Conservation (phyloP, 495 filamentous ascomycete genomes). For the Neurospora sp. region DNA sequence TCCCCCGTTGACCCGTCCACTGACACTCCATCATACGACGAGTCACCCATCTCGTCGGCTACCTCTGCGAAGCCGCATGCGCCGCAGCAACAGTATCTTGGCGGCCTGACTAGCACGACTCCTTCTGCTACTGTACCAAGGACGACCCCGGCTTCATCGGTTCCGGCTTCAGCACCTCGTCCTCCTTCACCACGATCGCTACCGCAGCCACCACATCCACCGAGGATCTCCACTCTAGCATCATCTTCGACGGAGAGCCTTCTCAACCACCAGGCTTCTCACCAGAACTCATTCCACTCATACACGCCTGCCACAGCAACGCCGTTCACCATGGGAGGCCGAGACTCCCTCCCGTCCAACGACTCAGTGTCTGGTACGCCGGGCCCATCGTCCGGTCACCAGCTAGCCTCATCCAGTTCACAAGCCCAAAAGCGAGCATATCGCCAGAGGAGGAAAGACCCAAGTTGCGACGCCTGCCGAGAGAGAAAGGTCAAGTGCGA, state of each 20-base stretch:
- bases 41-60: slow-evolving; percentile 44
- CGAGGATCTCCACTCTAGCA: not conserved
- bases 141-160: slow-evolving; percentile 24
- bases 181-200: slow-evolving; percentile 30
- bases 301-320: slow-evolving; percentile 36
- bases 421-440: slow-evolving; percentile 85
- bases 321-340: slow-evolving; percentile 34
- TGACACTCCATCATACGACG: slow-evolving; percentile 37
- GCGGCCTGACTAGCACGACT: slow-evolving; percentile 34
- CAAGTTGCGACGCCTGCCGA: slow-evolving; percentile 93
- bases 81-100: slow-evolving; percentile 32
- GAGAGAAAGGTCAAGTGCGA: slow-evolving; percentile 99
- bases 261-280: slow-evolving; percentile 18
- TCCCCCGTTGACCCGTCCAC: slow-evolving; percentile 41
- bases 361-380: slow-evolving; percentile 43
- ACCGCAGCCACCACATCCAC: slow-evolving; percentile 12
- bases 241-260: slow-evolving; percentile 1
- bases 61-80: slow-evolving; percentile 34
- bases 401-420: slow-evolving; percentile 30
- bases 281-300: slow-evolving; percentile 25
- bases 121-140: slow-evolving; percentile 15
- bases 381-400: slow-evolving; percentile 29
- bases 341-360: slow-evolving; percentile 42
- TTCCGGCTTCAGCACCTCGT: slow-evolving; percentile 31
- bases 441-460: slow-evolving; percentile 87